These are phyloP conservation scores for Monosporascus sp. DNA, from an alignment of 2,329 filamentous ascomycete genomes.

Conservation along the genomic window DNA sequence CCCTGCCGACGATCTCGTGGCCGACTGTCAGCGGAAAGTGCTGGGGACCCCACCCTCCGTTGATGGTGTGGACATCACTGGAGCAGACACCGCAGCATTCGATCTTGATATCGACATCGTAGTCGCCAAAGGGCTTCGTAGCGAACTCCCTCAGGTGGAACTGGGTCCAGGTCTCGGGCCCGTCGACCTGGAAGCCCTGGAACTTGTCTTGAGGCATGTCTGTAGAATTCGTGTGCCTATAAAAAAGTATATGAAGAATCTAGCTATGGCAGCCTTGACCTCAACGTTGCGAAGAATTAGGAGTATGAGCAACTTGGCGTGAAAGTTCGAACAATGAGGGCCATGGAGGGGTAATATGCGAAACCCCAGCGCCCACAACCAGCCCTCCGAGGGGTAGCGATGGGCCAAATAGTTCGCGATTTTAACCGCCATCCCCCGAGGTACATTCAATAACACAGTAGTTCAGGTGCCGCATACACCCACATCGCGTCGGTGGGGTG, in stretches of 20 bases:
- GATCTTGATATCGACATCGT: constrained; percentile 85
- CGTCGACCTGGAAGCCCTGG: constrained; percentile 55
- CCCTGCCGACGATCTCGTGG: constrained; percentile 68
- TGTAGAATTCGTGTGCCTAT: constrained; percentile 1
- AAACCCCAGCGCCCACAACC: background rate
- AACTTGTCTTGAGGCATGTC: constrained; percentile 41
- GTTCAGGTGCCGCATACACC: background rate
- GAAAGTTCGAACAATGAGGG: constrained; percentile 2
- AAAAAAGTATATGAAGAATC: background rate
- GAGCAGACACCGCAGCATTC: constrained; percentile 74
- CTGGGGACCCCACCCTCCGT: constrained; percentile 55
- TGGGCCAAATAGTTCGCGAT: background rate
- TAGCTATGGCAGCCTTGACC: background rate
- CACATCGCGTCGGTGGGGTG: background rate
- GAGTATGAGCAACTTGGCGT: background rate
- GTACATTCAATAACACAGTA: background rate
- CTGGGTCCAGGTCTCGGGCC: constrained; percentile 49
- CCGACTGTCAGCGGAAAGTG: constrained; percentile 46
- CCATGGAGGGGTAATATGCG: constrained; percentile 8
- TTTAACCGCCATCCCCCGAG: background rate
- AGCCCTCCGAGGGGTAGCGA: constrained; percentile 1
- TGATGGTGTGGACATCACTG: constrained; percentile 67
- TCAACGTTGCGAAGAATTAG: background rate
- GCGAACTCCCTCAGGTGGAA: constrained; percentile 71
- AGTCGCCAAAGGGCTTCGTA: constrained; percentile 80